Evolutionary conservation across 768 basidiomycete genomes (phyloP).

Genomic region (Leccinum truebloodii): DNA sequence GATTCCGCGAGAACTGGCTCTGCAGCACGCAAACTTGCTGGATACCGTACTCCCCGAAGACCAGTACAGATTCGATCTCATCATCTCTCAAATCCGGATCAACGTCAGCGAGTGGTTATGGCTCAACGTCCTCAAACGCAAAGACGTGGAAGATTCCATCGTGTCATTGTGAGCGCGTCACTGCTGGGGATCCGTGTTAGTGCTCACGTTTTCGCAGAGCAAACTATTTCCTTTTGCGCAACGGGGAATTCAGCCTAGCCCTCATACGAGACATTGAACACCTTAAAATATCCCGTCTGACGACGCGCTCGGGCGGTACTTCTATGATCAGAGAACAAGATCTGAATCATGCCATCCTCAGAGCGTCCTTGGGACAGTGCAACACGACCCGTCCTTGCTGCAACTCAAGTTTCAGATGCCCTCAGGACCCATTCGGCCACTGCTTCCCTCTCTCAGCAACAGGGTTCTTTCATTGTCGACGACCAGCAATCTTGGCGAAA

Average conservation of each 20-base stretch:
- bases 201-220: conserved; percentile 49
- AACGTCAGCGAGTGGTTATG: conserved; percentile 94
- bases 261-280: conserved; percentile 87
- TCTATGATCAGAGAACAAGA: conserved; percentile 91
- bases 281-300: conserved; percentile 77
- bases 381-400: conserved; percentile 78
- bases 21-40: conserved; percentile 64
- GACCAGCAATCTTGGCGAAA: conserved; percentile 37
- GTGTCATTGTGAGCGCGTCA: conserved; percentile 69
- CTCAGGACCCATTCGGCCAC: conserved; percentile 76
- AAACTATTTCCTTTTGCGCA: conserved; percentile 84
- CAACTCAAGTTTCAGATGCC: conserved; percentile 76
- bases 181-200: not conserved
- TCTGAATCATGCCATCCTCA: conserved; percentile 80
- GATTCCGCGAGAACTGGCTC: conserved; percentile 65
- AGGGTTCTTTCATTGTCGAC: conserved; percentile 43
- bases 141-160: conserved; percentile 82
- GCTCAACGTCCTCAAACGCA: conserved; percentile 81
- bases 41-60: conserved; percentile 73
- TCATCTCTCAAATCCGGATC: conserved; percentile 72
- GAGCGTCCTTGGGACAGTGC: conserved; percentile 87
- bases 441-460: conserved; percentile 69
- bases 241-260: conserved; percentile 84
- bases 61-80: conserved; percentile 71
- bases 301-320: conserved; percentile 58